Evolutionary conservation across 169 alveolate species (phyloP), one percentile per base, ranked within the genome.

Genomic region (Eimeria praecox): DNA sequence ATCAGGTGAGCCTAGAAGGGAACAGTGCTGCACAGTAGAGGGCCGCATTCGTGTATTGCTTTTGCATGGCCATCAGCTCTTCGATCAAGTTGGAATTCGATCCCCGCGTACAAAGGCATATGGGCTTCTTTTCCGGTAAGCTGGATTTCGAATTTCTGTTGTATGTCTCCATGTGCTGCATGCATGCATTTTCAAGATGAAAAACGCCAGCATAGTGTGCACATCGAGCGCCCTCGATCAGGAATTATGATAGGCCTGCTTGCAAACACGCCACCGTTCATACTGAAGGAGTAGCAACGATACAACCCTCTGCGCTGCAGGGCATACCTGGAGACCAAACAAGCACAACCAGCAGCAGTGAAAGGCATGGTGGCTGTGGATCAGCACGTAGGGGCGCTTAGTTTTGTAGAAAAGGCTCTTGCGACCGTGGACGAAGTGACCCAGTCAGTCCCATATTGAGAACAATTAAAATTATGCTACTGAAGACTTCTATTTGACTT

Each of bases 71-170:
- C 75, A 38, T 5, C 80, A 87, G 94, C 94, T 87, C 42, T 87
- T 87, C 83, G 78, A 87, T 20, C 71, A 87, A 87, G 83, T 87
- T 6, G 94, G 82, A 87, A 33, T 52, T 22, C 56, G 44, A 12
- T 59, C 69, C 83, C 62, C 49, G 49, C 94, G 44, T 14, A 87
- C 94, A 59, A 30, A 38, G 27, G 94, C 94, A 40, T 59, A 87
- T 64, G 94, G 94, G 54, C 66, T 87, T 30, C 94, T 87, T 64
- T 38, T 87, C n/a, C 66, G 94, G 94, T 87, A 75, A 24, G 94
- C 49, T 62, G 33, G 78, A 27, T 9, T 85, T 80, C 33, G 4
- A n/a, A 80, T 27, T 42, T 27, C n/a, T 40, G 87, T 38, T 40
- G 3, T 24, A 24, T 80, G 89, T 40, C 24, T 80, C 6, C 20